Percentiles rank a stretch among this genome's conserved stretches.
Conservation (phyloP, 2,329 filamentous ascomycete species). For the Biscogniauxia marginata region DNA sequence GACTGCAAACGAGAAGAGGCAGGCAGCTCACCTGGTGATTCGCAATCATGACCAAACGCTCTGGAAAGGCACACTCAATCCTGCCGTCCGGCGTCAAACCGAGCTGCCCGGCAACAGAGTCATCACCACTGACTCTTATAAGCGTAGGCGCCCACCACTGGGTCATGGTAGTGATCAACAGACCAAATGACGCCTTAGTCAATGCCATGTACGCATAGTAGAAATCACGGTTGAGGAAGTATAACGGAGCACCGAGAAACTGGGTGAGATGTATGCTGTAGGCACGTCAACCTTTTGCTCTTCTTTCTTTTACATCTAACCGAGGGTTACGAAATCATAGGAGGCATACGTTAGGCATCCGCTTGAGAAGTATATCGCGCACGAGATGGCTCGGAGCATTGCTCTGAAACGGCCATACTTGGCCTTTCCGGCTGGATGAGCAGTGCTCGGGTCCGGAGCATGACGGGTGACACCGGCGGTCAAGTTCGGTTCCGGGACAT, state of each 20-base stretch:
- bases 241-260: conserved; percentile 72
- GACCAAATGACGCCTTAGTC: conserved; percentile 80
- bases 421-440: conserved; percentile 55
- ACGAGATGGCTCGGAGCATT: conserved; percentile 50
- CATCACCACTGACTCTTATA: conserved; percentile 80
- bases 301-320: conserved; percentile 1
- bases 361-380: conserved; percentile 51
- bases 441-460: conserved; percentile 20
- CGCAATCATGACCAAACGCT: conserved; percentile 78
- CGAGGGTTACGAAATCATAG: background rate
- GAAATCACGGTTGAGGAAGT: conserved; percentile 70
- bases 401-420: conserved; percentile 52
- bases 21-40: conserved; percentile 69
- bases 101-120: conserved; percentile 74
- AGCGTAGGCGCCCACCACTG: conserved; percentile 85
- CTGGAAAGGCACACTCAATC: conserved; percentile 76
- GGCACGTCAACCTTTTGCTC: conserved; percentile 20
- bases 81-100: conserved; percentile 67
- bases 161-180: conserved; percentile 76
- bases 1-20: background rate
- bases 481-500: conserved; percentile 33
- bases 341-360: conserved; percentile 49
- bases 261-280: conserved; percentile 67
- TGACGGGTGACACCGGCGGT: conserved; percentile 17
- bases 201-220: conserved; percentile 86